A percentile compares a stretch with the other conserved stretches of the same genome.
phyloP scores from a whole-genome alignment of 139 green algal genomes.

The Micromonas commoda region DNA sequence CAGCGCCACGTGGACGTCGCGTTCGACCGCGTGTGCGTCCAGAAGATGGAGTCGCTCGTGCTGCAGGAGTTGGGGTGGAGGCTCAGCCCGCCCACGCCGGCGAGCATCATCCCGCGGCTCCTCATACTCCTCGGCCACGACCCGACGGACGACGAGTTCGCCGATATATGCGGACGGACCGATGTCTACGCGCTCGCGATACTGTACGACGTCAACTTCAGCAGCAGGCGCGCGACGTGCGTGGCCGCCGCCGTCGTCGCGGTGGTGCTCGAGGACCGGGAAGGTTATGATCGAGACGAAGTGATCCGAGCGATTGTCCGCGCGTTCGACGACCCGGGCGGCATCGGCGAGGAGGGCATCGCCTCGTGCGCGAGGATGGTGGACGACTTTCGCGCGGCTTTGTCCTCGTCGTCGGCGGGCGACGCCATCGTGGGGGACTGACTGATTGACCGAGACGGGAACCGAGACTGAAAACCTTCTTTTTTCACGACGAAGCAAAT shows the following conservation, averaged over 20 bases:
- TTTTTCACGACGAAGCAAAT: too few relatives aligned
- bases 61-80: neutral
- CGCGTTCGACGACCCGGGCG: too few relatives aligned
- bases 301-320: neutral
- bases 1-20: neutral
- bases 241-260: neutral
- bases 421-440: too few relatives aligned
- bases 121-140: neutral
- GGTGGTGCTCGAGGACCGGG: neutral
- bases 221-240: too few relatives aligned
- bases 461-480: too few relatives aligned
- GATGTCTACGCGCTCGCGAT: slow-evolving; percentile 2
- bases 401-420: too few relatives aligned
- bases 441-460: too few relatives aligned
- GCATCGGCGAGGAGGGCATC: too few relatives aligned
- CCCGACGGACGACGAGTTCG: neutral
- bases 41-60: slow-evolving; percentile 10
- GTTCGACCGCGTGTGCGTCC: neutral
- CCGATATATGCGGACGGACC: too few relatives aligned
- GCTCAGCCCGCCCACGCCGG: neutral
- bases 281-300: neutral
- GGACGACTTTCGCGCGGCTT: too few relatives aligned
- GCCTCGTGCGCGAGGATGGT: too few relatives aligned
- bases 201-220: slow-evolving; percentile 14
- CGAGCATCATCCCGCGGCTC: neutral